Conservation (phyloP, 208 protist genomes). For the Vickermania ingenoplastis region DNA sequence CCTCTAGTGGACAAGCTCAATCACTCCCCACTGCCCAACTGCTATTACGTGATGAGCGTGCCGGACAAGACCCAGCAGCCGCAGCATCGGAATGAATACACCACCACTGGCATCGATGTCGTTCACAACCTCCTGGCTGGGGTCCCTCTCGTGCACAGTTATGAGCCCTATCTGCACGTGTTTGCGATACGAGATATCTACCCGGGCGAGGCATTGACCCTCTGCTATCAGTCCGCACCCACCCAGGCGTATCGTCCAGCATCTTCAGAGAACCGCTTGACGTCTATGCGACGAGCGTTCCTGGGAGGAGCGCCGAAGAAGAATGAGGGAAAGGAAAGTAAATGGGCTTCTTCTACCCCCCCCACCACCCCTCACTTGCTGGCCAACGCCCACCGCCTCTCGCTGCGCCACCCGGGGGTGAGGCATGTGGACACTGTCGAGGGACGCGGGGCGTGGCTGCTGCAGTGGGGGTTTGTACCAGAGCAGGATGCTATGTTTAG, state of each 20-base stretch:
- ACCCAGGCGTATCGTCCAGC: constrained; percentile 15
- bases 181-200: constrained; percentile 62
- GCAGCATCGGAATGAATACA: too few relatives aligned
- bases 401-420: too few relatives aligned
- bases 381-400: not conserved
- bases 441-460: constrained; percentile 46
- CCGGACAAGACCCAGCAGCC: too few relatives aligned
- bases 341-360: not conserved
- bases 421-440: constrained; percentile 35
- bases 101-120: constrained; percentile 65
- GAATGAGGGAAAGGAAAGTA: not conserved
- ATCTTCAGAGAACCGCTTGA: not conserved
- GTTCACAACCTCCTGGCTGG: constrained; percentile 83
- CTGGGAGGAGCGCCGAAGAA: too few relatives aligned
- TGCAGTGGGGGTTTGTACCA: constrained; percentile 82
- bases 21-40: constrained; percentile 68
- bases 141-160: constrained; percentile 47
- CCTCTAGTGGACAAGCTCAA: constrained; percentile 82
- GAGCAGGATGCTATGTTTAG: constrained; percentile 46
- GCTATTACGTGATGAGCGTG: constrained; percentile 73
- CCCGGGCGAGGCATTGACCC: constrained; percentile 56
- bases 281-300: too few relatives aligned
- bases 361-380: not conserved
- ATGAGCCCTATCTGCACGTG: constrained; percentile 68
- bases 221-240: constrained; percentile 60